Evolutionary conservation across 371 early-diverging fungal genomes (phyloP).

Genomic region (Syncephalis plumigaleata): DNA sequence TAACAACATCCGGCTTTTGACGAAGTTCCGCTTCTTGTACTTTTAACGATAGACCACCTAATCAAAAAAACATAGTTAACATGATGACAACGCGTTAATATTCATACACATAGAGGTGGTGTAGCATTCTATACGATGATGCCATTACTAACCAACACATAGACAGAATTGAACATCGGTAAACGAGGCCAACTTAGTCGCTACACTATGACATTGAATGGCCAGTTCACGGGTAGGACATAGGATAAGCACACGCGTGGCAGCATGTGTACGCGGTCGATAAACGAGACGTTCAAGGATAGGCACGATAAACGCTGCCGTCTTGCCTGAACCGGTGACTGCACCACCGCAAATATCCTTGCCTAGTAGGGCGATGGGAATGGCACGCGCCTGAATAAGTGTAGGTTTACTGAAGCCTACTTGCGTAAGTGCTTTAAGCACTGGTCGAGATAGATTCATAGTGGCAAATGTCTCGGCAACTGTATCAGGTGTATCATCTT

Average conservation of each 20-base stretch:
- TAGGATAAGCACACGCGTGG: conserved; percentile 86
- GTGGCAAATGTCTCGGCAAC: conserved; percentile 56
- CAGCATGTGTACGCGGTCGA: conserved; percentile 58
- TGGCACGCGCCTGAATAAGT: conserved; percentile 89
- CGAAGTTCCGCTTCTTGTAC: conserved; percentile 85
- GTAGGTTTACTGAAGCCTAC: conserved; percentile 92
- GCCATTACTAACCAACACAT: conserved; percentile 39
- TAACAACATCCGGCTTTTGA: conserved; percentile 88
- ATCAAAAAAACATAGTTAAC: conserved; percentile 9
- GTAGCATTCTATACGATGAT: not conserved
- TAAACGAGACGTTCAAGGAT: conserved; percentile 88
- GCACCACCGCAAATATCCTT: conserved; percentile 99
- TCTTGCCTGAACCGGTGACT: conserved; percentile 97
- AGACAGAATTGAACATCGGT: conserved; percentile 78
- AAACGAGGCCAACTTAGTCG: conserved; percentile 66
- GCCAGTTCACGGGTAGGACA: conserved; percentile 99
- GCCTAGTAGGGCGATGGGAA: conserved; percentile 93
- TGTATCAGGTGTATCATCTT: conserved; percentile 23
- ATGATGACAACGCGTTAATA: not conserved
- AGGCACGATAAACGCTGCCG: conserved; percentile 95
- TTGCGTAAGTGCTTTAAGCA: conserved; percentile 78
- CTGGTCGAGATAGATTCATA: conserved; percentile 88
- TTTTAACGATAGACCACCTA: conserved; percentile 81
- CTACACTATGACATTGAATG: conserved; percentile 89
- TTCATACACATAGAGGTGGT: not conserved